Conservation (phyloP, 495 filamentous ascomycete species). For the Jackrogersella minutella region DNA sequence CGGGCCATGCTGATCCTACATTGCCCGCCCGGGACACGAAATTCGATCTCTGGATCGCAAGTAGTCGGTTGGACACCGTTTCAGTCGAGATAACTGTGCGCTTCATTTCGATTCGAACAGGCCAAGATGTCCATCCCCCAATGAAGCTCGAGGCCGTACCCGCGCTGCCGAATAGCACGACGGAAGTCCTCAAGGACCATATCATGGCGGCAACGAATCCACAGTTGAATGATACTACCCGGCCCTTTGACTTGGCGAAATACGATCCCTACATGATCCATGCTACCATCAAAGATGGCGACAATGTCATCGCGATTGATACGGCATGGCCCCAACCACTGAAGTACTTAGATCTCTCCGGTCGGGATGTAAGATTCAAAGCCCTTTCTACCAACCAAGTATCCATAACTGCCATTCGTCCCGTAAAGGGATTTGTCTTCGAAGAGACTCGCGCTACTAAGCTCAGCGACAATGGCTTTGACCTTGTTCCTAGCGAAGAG, state of each 20-base stretch:
- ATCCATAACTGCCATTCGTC: conserved; percentile 47
- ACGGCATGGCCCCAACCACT: conserved; percentile 84
- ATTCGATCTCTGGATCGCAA: conserved; percentile 76
- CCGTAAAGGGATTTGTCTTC: conserved; percentile 59
- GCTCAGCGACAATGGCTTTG: conserved; percentile 58
- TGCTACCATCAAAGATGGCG: conserved; percentile 53
- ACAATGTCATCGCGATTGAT: conserved; percentile 64
- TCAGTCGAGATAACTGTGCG: conserved; percentile 63
- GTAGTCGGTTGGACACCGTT: conserved; percentile 55
- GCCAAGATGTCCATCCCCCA: conserved; percentile 59
- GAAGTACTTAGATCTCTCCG: conserved; percentile 74
- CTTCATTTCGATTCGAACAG: conserved; percentile 72
- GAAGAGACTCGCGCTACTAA: conserved; percentile 51
- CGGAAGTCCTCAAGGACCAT: conserved; percentile 61
- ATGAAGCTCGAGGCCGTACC: conserved; percentile 55
- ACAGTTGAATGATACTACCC: conserved; percentile 8
- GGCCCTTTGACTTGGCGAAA: conserved; percentile 48
- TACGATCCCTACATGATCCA: conserved; percentile 59
- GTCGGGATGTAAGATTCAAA: conserved; percentile 43
- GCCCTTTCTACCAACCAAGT: conserved; percentile 30
- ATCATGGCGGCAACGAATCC: conserved; percentile 2
- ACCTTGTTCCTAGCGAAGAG: conserved; percentile 55
- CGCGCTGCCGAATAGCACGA: conserved; percentile 70
- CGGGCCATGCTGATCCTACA: conserved; percentile 58
- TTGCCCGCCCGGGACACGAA: conserved; percentile 57